These are phyloP conservation scores for Echeveria elegans DNA, from an alignment of 164 flowering plant species.

Conservation along the genomic window DNA sequence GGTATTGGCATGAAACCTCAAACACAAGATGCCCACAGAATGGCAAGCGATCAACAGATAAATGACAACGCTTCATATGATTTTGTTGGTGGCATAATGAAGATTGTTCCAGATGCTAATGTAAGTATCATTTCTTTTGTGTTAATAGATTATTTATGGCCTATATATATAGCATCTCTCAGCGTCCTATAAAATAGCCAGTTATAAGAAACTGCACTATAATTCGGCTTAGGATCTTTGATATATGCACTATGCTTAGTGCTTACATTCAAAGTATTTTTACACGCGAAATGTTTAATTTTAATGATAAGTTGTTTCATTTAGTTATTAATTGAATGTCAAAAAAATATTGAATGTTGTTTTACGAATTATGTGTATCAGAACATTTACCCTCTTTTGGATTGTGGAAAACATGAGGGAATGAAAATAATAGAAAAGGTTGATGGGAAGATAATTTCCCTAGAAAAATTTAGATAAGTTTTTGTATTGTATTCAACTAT, in stretches of 20 bases:
- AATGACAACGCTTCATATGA: constrained; percentile 30
- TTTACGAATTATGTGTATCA: background rate
- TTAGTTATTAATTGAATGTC: background rate
- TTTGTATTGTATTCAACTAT: background rate
- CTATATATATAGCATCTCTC: background rate
- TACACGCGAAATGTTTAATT: background rate
- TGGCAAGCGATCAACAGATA: constrained; percentile 17
- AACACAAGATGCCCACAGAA: constrained; percentile 20
- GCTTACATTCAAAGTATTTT: background rate
- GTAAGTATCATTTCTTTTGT: constrained; percentile 32
- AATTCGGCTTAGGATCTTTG: background rate
- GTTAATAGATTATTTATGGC: background rate
- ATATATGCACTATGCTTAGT: too few species aligned
- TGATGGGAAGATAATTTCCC: background rate
- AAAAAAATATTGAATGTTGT: background rate
- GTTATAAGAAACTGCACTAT: background rate
- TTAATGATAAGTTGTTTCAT: background rate
- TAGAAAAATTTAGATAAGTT: too few species aligned
- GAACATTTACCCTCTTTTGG: background rate
- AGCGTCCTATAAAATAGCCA: background rate
- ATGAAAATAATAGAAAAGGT: background rate
- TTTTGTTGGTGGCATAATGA: constrained; percentile 51
- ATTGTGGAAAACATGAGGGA: background rate
- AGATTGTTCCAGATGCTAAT: constrained; percentile 62
- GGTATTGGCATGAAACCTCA: constrained; percentile 21